Base-by-base conservation (phyloP, 2,329 filamentous ascomycete species). In the Claviceps spartinae region DNA sequence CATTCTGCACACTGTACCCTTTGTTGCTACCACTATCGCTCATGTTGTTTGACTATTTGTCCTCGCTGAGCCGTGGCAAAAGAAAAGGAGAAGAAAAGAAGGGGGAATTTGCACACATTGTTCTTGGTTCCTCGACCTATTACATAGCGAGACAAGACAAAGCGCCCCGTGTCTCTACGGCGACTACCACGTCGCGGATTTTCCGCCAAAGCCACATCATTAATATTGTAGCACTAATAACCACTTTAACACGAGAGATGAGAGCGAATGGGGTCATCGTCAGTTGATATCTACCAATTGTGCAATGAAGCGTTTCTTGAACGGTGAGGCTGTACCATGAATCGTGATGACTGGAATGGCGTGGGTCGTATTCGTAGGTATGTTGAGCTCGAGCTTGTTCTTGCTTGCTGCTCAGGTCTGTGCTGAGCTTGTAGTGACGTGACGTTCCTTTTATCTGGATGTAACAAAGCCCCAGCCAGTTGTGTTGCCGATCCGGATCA, bases 1-100 rank as follows among this genome's bases (percentile, higher is more conserved):
- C 52, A 20, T 20, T 41, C 45, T 49, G 46, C 54, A 48, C 45
- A 37, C 11, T 55, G 14, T 13, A 8, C 11, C 41, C 40, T 34
- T 30, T 41, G 9, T 47, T 53, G 14, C 42, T 20, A 46, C 14
- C 37, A 54, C 52, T 41, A 16, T 54, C 45, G 45, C 52, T 54
- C 30, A 50, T 48, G 13, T 50, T 46, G 6, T 20, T 11, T 14
- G 16, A 22, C 5, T 36, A 16, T 14, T 45, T 43, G 24, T 51
- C 20, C 11, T 43, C 49, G 37, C 45, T 42, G 47, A 26, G 44
- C 45, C 42, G 37, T 44, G 24, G 11, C n/a, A 47, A 5, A 11
- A 18, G 3, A 34, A 16, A 45, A 26, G 5, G 3, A 46, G 20
- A 47, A 45, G 30, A 45, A 24, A 18, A 26, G 22, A 18, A 45